These are phyloP conservation scores for Nepenthes alata DNA, from an alignment of 179 eudicot species.

Conservation along the genomic window DNA sequence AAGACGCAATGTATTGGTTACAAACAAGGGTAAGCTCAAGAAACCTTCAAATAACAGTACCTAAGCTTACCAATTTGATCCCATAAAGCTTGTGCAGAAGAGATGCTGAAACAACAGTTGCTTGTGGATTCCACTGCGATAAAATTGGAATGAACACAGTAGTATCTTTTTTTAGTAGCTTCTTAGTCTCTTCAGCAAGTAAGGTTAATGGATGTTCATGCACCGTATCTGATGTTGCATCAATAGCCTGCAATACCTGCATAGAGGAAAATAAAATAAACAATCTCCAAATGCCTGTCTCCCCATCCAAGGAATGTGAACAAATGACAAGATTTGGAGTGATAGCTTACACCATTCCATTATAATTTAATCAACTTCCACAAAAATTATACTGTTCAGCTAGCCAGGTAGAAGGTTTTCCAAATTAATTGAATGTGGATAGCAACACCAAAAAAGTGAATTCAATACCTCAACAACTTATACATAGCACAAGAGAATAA, in stretches of 20 bases:
- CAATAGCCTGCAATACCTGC: conserved; percentile 74
- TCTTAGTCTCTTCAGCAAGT: conserved; percentile 79
- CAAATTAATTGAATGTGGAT: no score
- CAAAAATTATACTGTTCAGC: no score
- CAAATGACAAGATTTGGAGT: no score
- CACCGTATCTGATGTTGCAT: conserved; percentile 48
- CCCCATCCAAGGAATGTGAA: no score
- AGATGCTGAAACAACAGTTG: conserved; percentile 69
- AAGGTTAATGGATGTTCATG: conserved; percentile 84
- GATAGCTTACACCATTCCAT: no score
- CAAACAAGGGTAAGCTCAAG: neutral
- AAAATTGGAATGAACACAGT: conserved; percentile 62
- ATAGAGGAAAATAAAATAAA: neutral
- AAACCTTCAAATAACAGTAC: neutral
- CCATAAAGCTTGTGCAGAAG: conserved; percentile 94
- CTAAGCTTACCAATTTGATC: conserved; percentile 63
- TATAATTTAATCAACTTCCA: no score
- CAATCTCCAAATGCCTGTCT: neutral
- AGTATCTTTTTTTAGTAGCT: conserved; percentile 61
- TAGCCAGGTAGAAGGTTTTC: no score
- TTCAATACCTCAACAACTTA: no score
- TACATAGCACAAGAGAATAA: no score
- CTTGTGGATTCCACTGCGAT: conserved; percentile 73
- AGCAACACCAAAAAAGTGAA: no score
- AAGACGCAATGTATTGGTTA: neutral